A percentile compares a stretch with the other conserved stretches of the same genome.
Evolutionary conservation across 345 rosid genomes (phyloP).

Genomic region (Pistacia vera): DNA sequence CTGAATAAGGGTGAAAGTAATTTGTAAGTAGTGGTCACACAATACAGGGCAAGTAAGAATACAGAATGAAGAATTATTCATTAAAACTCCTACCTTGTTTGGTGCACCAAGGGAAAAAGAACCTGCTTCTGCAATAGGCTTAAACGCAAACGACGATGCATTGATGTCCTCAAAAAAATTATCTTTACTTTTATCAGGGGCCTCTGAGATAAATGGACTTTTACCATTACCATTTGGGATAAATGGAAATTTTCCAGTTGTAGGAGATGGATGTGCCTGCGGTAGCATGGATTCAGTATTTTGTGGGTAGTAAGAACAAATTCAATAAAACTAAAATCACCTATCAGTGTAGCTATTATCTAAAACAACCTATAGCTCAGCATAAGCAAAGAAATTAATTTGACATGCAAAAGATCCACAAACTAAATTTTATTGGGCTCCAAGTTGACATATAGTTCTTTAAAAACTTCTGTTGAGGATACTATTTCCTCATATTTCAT

Average conservation of each 20-base stretch:
- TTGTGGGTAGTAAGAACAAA: conserved; percentile 13
- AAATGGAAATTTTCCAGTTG: conserved; percentile 82
- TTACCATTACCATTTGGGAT: conserved; percentile 44
- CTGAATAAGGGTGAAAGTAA: conserved; percentile 34
- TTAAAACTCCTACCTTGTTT: conserved; percentile 36
- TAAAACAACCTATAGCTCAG: not conserved
- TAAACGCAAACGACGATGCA: conserved; percentile 75
- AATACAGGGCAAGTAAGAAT: not conserved
- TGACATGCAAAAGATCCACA: not conserved
- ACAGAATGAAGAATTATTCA: not conserved
- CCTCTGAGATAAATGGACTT: conserved; percentile 37
- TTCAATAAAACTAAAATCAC: not conserved
- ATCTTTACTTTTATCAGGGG: conserved; percentile 55
- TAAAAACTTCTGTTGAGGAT: not conserved
- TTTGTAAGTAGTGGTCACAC: conserved; percentile 26
- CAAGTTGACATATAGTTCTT: not conserved
- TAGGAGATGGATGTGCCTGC: conserved; percentile 95
- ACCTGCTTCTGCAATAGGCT: conserved; percentile 53
- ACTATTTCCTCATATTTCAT: not conserved
- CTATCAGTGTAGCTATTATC: not conserved
- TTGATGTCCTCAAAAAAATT: conserved; percentile 58
- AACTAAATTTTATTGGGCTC: not conserved
- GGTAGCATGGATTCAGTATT: conserved; percentile 20
- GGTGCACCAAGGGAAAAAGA: conserved; percentile 50
- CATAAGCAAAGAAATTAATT: conserved; percentile 3